Evolutionary conservation across 768 basidiomycete genomes (phyloP).

Genomic region (Glaciozyma antarctica): DNA sequence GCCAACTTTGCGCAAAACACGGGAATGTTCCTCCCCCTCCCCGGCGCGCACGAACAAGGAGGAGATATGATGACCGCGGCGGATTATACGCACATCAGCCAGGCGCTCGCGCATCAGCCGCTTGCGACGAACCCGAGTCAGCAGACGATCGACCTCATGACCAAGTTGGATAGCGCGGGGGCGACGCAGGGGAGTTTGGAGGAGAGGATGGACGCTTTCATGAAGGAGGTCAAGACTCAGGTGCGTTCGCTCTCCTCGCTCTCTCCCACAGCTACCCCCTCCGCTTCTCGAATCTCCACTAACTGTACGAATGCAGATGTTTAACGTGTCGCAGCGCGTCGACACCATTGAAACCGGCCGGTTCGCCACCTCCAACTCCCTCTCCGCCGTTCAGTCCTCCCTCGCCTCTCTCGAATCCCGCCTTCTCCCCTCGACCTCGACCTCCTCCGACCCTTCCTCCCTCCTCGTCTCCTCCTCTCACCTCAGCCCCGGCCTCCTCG

Average conservation of each 20-base stretch:
- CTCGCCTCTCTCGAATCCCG: neutral
- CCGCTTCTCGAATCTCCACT: neutral
- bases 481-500: neutral
- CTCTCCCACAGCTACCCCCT: neutral
- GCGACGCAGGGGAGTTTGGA: neutral
- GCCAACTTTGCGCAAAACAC: neutral
- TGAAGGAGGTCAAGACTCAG: conserved; percentile 1
- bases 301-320: neutral
- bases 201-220: neutral
- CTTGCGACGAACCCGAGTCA: conserved; percentile 3
- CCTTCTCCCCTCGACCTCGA: neutral
- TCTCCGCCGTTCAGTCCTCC: neutral
- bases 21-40: neutral
- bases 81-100: neutral
- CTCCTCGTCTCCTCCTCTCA: neutral
- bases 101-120: conserved; percentile 4
- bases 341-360: neutral
- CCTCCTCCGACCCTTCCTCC: neutral
- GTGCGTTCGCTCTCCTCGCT: neutral
- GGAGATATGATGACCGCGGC: neutral
- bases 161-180: neutral
- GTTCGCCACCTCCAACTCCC: neutral
- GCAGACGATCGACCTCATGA: neutral
- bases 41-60: neutral
- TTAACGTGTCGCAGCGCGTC: neutral